Base-by-base conservation (phyloP, 2,329 filamentous ascomycete species). In the Colletotrichum musicola region DNA sequence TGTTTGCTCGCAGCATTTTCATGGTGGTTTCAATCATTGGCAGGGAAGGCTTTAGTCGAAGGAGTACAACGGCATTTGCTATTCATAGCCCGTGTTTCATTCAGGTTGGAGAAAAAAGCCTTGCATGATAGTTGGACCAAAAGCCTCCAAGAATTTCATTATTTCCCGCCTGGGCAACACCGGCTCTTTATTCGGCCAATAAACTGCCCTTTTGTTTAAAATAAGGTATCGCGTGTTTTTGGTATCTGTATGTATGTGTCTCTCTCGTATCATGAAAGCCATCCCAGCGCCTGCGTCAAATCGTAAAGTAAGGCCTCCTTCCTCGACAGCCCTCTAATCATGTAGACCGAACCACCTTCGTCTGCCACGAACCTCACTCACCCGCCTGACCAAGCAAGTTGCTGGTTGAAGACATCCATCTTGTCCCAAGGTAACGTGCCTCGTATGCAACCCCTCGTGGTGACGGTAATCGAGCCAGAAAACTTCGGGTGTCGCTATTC, bases 201-300 rank as follows among this genome's bases (percentile, higher is more conserved):
- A 30, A 60, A 60, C 25, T 42, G 30, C 27, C 51, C 18, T 30
- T 60, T 42, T 9, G 4, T 3, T 27, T 9, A 38, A 44, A 62
- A 16, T 12, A 25, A 56, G 50, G 51, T 50, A 69, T 51, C 66
- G 27, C 35, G 18, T 61, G 53, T 12, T 69, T 68, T 69, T 69
- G 66, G 66, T 69, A 69, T 66, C 66, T 66, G 55, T 50, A 53
- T 64, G 62, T 55, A 61, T 65, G 56, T 44, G 20, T 20, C 30
- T 22, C 35, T 65, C 22, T 58, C 44, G 59, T 54, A 12, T 65
- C 35, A 7, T 47, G n/a, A 51, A 50, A 55, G 30, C 18, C 65
- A 51, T 60, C 22, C 30, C 55, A 25, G 49, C 62, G 61, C 66
- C 56, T 42, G 42, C 22, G 16, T 56, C 27, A 47, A 47, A 51